A percentile compares a stretch with the other conserved stretches of the same genome.
These are phyloP conservation scores for Suillus discolor DNA, from an alignment of 768 basidiomycete species.

Conservation along the genomic window DNA sequence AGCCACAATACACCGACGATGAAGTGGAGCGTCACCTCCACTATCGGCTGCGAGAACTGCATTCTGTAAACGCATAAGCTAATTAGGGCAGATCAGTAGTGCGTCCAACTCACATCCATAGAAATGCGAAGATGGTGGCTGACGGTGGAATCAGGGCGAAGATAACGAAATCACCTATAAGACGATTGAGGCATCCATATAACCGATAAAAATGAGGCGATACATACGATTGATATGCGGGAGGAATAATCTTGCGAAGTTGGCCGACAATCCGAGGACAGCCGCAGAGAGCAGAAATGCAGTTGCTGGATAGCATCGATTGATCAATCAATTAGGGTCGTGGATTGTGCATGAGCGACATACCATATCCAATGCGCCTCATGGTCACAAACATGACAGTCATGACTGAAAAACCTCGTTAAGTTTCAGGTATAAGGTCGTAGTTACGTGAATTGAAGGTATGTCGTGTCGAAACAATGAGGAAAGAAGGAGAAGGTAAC, in stretches of 20 bases:
- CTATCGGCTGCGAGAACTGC: constrained; percentile 69
- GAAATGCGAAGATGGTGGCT: constrained; percentile 61
- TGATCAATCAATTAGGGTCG: constrained; percentile 11
- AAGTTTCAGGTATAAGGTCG: not conserved
- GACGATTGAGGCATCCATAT: not conserved
- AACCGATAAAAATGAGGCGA: constrained; percentile 1
- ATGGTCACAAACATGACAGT: constrained; percentile 62
- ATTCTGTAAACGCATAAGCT: constrained; percentile 42
- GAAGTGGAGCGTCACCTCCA: constrained; percentile 59
- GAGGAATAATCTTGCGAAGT: constrained; percentile 69
- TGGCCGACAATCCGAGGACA: constrained; percentile 68
- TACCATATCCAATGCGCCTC: constrained; percentile 54
- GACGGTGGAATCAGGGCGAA: constrained; percentile 69
- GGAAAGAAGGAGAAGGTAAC: not conserved
- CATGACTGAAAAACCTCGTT: constrained; percentile 39
- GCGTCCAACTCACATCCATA: constrained; percentile 51
- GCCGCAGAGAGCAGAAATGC: constrained; percentile 44
- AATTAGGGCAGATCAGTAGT: not conserved
- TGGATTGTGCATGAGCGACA: constrained; percentile 20
- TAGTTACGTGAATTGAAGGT: not conserved
- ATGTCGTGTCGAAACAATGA: not conserved
- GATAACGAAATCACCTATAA: constrained; percentile 67
- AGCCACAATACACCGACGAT: constrained; percentile 69
- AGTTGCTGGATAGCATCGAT: constrained; percentile 29
- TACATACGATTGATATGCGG: constrained; percentile 63